Conservation (phyloP, 2,329 filamentous ascomycete species). For the Fusarium sulawesiense region DNA sequence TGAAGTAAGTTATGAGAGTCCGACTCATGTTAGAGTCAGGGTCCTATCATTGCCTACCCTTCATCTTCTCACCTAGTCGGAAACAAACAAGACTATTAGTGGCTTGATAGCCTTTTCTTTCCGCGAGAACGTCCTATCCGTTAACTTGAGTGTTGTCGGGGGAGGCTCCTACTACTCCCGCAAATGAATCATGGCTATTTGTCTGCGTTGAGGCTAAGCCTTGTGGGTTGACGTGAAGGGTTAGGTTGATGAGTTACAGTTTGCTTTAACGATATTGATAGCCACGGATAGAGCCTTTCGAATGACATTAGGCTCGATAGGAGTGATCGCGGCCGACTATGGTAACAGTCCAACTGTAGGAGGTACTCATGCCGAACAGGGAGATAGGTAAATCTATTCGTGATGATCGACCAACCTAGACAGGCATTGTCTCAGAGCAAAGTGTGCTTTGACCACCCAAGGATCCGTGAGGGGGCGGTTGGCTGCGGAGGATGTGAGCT, state of each 20-base stretch:
- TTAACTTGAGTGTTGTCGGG: not conserved
- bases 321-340: conserved; percentile 6
- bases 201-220: conserved; percentile 18
- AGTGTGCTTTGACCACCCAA: conserved; percentile 37
- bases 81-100: not conserved
- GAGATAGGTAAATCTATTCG: conserved; percentile 20
- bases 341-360: conserved; percentile 21
- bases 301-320: conserved; percentile 4
- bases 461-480: conserved; percentile 41
- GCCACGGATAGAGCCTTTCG: not conserved
- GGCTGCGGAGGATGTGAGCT: conserved; percentile 41
- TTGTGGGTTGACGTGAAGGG: conserved; percentile 35
- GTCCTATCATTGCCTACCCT: not conserved
- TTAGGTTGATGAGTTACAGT: conserved; percentile 9
- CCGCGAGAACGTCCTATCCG: no score
- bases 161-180: not conserved
- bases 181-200: conserved; percentile 21
- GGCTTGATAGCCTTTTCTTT: not conserved
- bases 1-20: not conserved
- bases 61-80: not conserved
- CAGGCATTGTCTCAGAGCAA: conserved; percentile 41
- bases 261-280: not conserved
- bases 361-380: conserved; percentile 22
- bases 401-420: conserved; percentile 44
- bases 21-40: not conserved